These are phyloP conservation scores for Plasmodiophora brassicae DNA, from an alignment of 208 protist genomes.

Conservation along the genomic window DNA sequence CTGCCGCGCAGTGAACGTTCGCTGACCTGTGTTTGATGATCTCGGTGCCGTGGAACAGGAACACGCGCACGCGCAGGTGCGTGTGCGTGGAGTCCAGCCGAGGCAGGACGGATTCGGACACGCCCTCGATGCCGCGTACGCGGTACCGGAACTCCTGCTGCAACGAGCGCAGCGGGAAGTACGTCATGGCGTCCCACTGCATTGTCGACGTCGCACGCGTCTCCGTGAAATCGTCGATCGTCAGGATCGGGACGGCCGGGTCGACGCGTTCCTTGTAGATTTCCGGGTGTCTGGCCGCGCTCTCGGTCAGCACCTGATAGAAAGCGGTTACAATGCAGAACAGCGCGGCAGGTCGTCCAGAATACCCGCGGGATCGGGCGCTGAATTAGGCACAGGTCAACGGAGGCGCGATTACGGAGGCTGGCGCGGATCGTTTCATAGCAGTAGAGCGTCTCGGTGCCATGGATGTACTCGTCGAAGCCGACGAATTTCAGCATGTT, in stretches of 20 bases:
- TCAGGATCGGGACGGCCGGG: background rate
- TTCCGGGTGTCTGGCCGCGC: background rate
- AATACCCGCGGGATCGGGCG: background rate
- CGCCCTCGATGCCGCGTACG: background rate
- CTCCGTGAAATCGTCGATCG: constrained; percentile 12
- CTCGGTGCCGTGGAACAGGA: constrained; percentile 27
- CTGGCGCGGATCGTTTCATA: background rate
- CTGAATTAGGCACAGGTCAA: background rate
- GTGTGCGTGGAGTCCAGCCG: background rate
- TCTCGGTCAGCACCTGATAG: background rate
- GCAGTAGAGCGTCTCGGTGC: background rate
- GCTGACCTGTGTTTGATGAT: background rate
- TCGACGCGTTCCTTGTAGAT: constrained; percentile 26
- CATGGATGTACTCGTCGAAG: constrained; percentile 17
- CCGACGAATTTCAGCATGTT: background rate
- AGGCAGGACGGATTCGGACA: background rate
- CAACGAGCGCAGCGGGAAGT: constrained; percentile 14
- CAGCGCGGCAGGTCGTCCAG: background rate
- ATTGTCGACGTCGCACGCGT: background rate
- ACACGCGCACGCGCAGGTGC: constrained; percentile 11
- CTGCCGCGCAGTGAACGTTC: background rate
- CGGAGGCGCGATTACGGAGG: background rate
- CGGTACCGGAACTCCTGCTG: background rate
- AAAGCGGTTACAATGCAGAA: background rate
- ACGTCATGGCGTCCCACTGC: background rate